Base-by-base conservation (phyloP, 2,329 filamentous ascomycete species). In the Hypoxylon sp. region DNA sequence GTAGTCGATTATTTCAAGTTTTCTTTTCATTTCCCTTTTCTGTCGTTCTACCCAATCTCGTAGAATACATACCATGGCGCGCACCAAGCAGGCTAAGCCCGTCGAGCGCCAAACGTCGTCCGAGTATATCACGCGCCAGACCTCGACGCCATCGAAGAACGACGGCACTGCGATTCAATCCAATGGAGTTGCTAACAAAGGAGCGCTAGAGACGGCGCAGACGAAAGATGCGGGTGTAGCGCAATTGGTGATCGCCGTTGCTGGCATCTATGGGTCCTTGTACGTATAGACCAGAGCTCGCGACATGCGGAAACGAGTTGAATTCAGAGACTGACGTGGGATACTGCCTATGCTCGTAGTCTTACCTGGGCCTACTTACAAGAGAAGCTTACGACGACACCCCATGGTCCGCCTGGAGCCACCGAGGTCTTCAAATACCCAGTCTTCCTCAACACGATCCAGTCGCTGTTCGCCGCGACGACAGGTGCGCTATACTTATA, bases 261-360 rank as follows among this genome's bases (percentile, higher is more conserved):
- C 89, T 5, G 96, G 96, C 64, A 99, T 99, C 73, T 99, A 99
- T 79, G 93, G 91, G 34, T 97, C 94, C 34, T 99, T 99, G 95
- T 97, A 87, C 76, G 87, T 81, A 58, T 52, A 50, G 4, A 12
- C 45, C 2, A 19, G 9, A 16, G 11, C 6, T 43, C 21, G 11
- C 16, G 43, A 43, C 8, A 27, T 3, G 2, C 5, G 14, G 27
- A 3, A 19, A n/a, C 11, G 11, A 25, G n/a, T n/a, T 5, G 34
- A 41, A 12, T 12, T 30, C 3, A n/a, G 19, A 52, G 30, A 34
- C 55, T 64, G 16, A 59, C 54, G 27, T 47, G 19, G 27, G 21
- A 19, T 14, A 19, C 8, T 21, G 16, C 6, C n/a, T 48, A 37
- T 41, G 25, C 48, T 29, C 66, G 23, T 14, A 94, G 95, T 82